Evolutionary conservation across 345 rosid species (phyloP), one percentile per base, ranked within the genome.

Genomic region (Dimocarpus longan): DNA sequence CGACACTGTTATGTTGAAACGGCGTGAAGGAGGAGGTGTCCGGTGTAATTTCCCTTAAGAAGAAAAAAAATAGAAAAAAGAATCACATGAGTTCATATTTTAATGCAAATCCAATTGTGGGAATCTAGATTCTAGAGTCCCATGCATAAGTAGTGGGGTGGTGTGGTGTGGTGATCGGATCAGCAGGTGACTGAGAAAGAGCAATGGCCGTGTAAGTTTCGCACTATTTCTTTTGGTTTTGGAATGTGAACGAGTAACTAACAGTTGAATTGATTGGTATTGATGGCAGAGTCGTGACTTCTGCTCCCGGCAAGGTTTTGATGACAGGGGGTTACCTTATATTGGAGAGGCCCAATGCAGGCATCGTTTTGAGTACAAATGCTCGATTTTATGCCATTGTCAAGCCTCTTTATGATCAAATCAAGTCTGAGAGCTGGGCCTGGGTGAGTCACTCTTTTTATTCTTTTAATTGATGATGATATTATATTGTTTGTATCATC

Each of bases 231-330:
- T 5, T 6, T 28, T 8, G 54, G 7, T 50, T 68, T 10, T 10
- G 16, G 16, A 22, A 64, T n/a, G 28, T 26, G 26, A 64, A 64
- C 22, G 37, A 32, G 37, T 32, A 32, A 32, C 37, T 32, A 32
- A 32, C 37, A 2, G 37, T 60, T 52, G 24, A 57, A 39, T 15
- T 64, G n/a, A 48, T 59, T 56, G 22, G 62, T 79, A 74, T 64
- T 64, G 79, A 39, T 50, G 71, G 62, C 87, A 95, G 99, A 66
- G 92, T 93, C 84, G 97, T 46, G 52, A 46, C 97, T 83, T 96
- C 98, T 77, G 98, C 99, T 80, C 98, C 99, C 54, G 98, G 98
- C 79, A 96, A 96, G 89, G 98, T 96, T 69, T 87, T 96, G 91
- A 83, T 96, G 84, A 89, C 98, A 10, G 99, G 99, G 5, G 98